phyloP scores from a whole-genome alignment of 208 protist species.

The Leishmania gerbilli region DNA sequence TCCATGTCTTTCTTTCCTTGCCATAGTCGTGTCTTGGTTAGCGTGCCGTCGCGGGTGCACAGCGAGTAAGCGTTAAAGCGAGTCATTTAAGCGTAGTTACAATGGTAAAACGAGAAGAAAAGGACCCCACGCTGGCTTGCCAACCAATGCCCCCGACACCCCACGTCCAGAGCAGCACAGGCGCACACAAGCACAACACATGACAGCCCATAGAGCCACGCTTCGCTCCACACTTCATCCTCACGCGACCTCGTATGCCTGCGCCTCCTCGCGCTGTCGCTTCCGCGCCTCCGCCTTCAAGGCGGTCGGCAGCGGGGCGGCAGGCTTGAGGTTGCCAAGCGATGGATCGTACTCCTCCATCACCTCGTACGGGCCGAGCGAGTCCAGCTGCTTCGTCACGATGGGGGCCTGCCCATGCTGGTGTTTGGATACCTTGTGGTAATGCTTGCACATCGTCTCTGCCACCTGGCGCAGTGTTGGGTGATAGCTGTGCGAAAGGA shows the following conservation, averaged over 20 bases:
- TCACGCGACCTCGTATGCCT: neutral
- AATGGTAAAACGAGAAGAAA: constrained; percentile 5
- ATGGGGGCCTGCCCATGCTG: constrained; percentile 85
- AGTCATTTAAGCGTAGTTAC: constrained; percentile 25
- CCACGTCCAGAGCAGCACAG: neutral
- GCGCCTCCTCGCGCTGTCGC: constrained; percentile 28
- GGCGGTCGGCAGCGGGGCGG: constrained; percentile 55
- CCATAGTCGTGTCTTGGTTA: neutral
- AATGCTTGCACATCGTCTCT: constrained; percentile 86
- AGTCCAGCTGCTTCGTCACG: constrained; percentile 87
- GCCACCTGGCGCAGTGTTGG: constrained; percentile 81
- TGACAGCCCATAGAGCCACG: neutral
- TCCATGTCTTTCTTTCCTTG: neutral
- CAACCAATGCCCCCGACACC: neutral
- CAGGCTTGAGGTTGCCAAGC: constrained; percentile 72
- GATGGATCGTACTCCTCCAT: constrained; percentile 91
- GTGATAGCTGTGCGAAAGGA: constrained; percentile 83
- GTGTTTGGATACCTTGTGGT: constrained; percentile 78
- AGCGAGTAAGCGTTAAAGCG: neutral
- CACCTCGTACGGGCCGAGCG: constrained; percentile 88
- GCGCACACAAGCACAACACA: neutral
- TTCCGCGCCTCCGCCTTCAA: constrained; percentile 39
- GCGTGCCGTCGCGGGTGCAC: neutral
- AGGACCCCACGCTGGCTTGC: neutral
- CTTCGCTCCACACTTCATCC: neutral